Base-by-base conservation (phyloP, 352 stramenopile genomes). In the Globisporangium nunn region DNA sequence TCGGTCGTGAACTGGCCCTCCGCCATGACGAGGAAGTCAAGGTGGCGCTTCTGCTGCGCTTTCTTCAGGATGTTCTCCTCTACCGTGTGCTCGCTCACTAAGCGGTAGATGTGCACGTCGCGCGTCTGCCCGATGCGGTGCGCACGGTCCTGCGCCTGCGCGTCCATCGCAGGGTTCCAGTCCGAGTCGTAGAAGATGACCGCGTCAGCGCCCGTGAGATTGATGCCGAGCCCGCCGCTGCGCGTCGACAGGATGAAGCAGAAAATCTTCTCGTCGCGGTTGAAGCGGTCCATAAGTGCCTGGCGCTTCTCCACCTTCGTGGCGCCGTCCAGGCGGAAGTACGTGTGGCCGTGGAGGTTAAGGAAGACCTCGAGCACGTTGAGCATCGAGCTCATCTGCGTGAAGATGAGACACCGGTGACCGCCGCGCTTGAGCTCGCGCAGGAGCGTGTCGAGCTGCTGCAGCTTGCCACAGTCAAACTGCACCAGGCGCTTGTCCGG, bases 61-160 rank as follows among this genome's bases (percentile, higher is more conserved):
- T 99, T 99, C n/a, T 88, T 83, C n/a, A 99, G 66, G 61, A 99
- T 99, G 71, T 99, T 99, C 70, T 99, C 97, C 72, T 99, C 97
- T 39, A 99, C 96, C 1, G 97, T 98, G 65, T 97, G 85, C 55
- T 98, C 86, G 30, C 87, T 98, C 5, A 99, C 88, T 17, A 99
- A 76, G 0, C 97, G 85, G 68, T 99, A 99, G 49, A 99, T 99
- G 65, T 99, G 93, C 11, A 99, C 97, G 59, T 99, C 97, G 14
- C 96, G 78, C 17, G 96, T 99, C 66, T 99, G 97, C 0, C 96
- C 97, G 58, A 99, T 99, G 30, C 97, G 88, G 72, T 99, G 96
- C 15, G 96, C 96, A 53, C 97, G 89, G 64, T 99, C 97, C 70
- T 99, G 95, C 5, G 96, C 96, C 43, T 94, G 85, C 0, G 85